Percentiles rank a stretch among this genome's conserved stretches.
Evolutionary conservation across 2,329 filamentous ascomycete genomes (phyloP).

Genomic region (Penicillium olsonii): DNA sequence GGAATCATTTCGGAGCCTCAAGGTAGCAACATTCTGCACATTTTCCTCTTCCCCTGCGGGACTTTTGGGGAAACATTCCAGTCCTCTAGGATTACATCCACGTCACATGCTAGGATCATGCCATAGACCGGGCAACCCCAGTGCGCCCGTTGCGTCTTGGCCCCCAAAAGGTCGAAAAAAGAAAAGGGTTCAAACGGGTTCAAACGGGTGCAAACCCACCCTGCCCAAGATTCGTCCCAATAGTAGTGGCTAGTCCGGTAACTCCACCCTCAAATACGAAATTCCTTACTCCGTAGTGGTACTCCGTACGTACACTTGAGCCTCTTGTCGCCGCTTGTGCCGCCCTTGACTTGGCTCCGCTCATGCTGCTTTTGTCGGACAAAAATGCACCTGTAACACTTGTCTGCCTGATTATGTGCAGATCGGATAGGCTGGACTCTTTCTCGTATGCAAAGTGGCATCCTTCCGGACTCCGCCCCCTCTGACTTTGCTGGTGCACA

Average conservation of each 20-base stretch:
- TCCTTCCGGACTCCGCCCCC: background rate
- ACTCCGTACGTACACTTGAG: background rate
- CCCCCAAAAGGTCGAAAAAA: background rate
- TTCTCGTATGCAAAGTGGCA: constrained; percentile 1
- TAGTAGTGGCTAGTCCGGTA: background rate
- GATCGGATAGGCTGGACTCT: background rate
- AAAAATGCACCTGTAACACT: background rate
- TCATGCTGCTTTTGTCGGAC: background rate
- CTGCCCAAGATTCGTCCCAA: background rate
- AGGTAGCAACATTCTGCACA: background rate
- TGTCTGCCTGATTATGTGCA: constrained; percentile 1
- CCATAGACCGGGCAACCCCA: background rate
- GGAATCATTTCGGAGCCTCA: constrained; percentile 10
- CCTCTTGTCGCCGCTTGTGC: constrained; percentile 2
- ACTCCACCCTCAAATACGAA: constrained; percentile 2
- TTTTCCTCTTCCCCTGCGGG: no score
- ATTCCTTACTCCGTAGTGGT: no score
- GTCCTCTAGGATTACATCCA: background rate
- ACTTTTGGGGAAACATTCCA: background rate
- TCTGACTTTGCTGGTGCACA: background rate
- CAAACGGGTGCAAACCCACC: background rate
- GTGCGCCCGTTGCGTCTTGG: constrained; percentile 1
- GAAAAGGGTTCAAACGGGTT: background rate
- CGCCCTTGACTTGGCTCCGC: background rate
- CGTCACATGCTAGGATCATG: constrained; percentile 5